Evolutionary conservation across 208 protist genomes (phyloP), one percentile per base, ranked within the genome.

Genomic region (Leishmania turanica): DNA sequence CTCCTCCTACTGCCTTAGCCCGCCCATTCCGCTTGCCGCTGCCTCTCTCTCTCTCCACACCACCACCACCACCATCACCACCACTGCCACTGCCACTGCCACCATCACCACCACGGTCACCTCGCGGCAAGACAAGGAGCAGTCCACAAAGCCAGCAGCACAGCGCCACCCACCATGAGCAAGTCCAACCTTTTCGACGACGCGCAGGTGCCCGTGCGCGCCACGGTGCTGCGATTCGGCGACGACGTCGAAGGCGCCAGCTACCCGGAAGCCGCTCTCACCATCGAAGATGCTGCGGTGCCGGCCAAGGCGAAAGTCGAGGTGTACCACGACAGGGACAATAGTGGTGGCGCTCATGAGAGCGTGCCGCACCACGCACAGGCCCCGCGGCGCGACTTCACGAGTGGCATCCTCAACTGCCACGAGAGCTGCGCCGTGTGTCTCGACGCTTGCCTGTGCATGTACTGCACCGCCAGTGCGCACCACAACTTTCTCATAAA

Each of bases 401-500:
- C 47, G 27, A 82, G 58, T 8, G 78, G 83, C 42, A 49, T 90
- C 76, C 84, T 70, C 58, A 65, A 85, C 42, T 81, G 65, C 69
- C 27, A n/a, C 8, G 45, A 66, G 62, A 84, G 84, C 77, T 53
- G 68, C 51, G 31, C 49, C 15, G 58, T 72, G 49, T 80, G 40
- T 68, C 11, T 71, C 27, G 87, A 90, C 27, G 76, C 77, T 21
- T 78, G 8, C 17, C 64, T 74, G 66, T 88, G 87, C 70, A 42
- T 70, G 31, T 86, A 85, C 81, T 90, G 84, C 81, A 42, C 77
- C 3, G 73, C 64, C 64, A 78, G 76, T 40, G 75, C 68, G 9
- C 83, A 86, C 47, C 78, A 80, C 69, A 81, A 80, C 70, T 60
- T 60, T 21, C 40, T 87, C 3, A 54, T 84, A 17, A 78, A 75